Percentiles rank a stretch among this genome's conserved stretches.
These are phyloP conservation scores for Moesziomyces antarcticus DNA, from an alignment of 1,284 basidiomycete species.

Conservation along the genomic window DNA sequence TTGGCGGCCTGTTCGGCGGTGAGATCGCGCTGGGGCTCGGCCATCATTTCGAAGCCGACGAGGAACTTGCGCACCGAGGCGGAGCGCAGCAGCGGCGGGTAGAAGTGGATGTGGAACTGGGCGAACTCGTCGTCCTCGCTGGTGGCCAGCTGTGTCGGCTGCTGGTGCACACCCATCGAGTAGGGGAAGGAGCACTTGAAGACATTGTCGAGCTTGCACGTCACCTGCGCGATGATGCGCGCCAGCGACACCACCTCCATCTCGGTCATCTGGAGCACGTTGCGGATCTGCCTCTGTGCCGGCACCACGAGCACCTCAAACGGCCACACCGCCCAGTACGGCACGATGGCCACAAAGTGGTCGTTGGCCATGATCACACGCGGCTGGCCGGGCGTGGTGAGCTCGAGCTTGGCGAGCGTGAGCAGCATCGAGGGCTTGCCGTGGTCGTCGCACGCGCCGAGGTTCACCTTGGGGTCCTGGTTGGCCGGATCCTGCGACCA, in stretches of 20 bases:
- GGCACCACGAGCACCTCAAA: conserved; percentile 78
- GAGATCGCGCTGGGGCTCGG: conserved; percentile 88
- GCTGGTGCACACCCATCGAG: conserved; percentile 83
- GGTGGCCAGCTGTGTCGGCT: conserved; percentile 76
- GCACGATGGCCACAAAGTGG: conserved; percentile 87
- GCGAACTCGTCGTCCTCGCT: conserved; percentile 70
- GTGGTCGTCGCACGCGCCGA: conserved; percentile 73
- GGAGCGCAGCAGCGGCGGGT: conserved; percentile 85
- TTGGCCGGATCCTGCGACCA: conserved; percentile 52
- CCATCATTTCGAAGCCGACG: conserved; percentile 93
- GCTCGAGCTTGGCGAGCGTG: conserved; percentile 83
- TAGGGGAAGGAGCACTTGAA: conserved; percentile 84
- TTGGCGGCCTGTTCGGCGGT: conserved; percentile 88
- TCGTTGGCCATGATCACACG: conserved; percentile 79
- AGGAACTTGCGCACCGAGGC: conserved; percentile 88
- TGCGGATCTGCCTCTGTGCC: conserved; percentile 51
- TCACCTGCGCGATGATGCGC: conserved; percentile 70
- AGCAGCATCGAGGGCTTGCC: conserved; percentile 81
- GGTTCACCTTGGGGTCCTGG: conserved; percentile 21
- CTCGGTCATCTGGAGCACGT: conserved; percentile 50
- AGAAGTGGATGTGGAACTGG: conserved; percentile 89
- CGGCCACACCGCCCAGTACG: conserved; percentile 97
- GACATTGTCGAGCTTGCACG: conserved; percentile 63
- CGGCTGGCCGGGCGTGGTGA: conserved; percentile 70
- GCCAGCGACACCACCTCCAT: conserved; percentile 52